Base-by-base conservation (phyloP, 345 rosid species). In the Trapa bicornis region DNA sequence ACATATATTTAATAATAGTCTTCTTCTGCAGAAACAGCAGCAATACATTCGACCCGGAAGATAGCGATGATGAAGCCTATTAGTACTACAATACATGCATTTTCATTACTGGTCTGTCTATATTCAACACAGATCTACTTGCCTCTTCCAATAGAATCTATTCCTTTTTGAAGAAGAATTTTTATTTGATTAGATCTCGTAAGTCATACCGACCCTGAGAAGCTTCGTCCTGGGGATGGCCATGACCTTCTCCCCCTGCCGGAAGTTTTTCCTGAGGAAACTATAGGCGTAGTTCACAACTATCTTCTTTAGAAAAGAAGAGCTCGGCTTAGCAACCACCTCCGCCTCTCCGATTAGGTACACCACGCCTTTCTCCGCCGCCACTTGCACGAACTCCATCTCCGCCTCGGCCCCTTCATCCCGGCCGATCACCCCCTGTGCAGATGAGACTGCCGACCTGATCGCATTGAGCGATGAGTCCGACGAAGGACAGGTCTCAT, bases 171-270 rank as follows among this genome's bases (percentile, higher is more conserved):
- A 1, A 35, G 37, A 10, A 6, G 16, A 10, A 16, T 33, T 58
- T 22, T 22, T 22, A 22, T 3, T 5, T 3, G 37, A 58, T 85
- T 74, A 87, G 32, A 87, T 80, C 80, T 87, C 98, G 66, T 87
- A 82, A n/a, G 86, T 81, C 96, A 92, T 89, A 41, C 96, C 93
- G 43, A 92, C 89, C 73, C 81, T 81, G 16, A 89, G 87, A 62
- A 92, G 82, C 74, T 79, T 79, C 0, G 79, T 69, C 47, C 76
- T 78, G 3, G 96, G 96, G 65, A 88, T 87, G 4, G 79, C 88
- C 73, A 86, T 70, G 38, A 79, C 66, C 72, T 79, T 84, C 47
- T 82, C 82, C 2, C 80, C 81, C 74, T 83, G 81, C 37, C 96
- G 79, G 80, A 80, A 82, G 74, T 84, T 92, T 67, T 78, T 89